These are phyloP conservation scores for Ganoderma sp. DNA, from an alignment of 1,284 basidiomycete genomes.

Conservation along the genomic window DNA sequence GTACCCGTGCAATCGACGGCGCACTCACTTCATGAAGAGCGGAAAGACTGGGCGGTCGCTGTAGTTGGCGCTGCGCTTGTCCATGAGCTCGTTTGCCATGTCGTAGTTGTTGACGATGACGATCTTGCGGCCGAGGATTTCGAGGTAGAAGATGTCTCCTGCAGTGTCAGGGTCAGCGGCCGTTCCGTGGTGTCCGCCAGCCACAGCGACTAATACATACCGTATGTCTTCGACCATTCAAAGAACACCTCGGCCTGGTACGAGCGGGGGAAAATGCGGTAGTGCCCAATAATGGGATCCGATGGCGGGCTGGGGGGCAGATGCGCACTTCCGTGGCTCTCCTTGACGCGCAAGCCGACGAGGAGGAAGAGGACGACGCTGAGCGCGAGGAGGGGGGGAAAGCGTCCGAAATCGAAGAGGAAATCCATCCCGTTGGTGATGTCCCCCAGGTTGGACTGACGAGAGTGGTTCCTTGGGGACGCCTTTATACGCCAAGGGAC, in stretches of 20 bases:
- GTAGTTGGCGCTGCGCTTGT: constrained; percentile 45
- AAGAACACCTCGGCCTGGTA: constrained; percentile 29
- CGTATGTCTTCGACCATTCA: constrained; percentile 31
- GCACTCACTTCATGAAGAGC: constrained; percentile 33
- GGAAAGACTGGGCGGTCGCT: constrained; percentile 43
- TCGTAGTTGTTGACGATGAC: constrained; percentile 44
- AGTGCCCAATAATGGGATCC: constrained; percentile 33
- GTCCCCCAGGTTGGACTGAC: background rate
- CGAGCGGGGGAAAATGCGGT: constrained; percentile 30
- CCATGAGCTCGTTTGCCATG: constrained; percentile 46
- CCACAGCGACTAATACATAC: constrained; percentile 8
- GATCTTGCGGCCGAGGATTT: constrained; percentile 42
- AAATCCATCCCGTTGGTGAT: constrained; percentile 1
- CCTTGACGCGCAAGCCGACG: constrained; percentile 15
- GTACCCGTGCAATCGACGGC: background rate
- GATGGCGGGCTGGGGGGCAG: constrained; percentile 33
- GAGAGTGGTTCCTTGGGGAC: background rate
- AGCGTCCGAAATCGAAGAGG: constrained; percentile 10
- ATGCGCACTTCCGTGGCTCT: constrained; percentile 16
- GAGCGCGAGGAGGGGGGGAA: constrained; percentile 16
- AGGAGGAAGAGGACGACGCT: constrained; percentile 18
- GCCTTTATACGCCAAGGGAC: background rate
- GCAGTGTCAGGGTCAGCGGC: constrained; percentile 1
- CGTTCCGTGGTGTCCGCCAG: background rate
- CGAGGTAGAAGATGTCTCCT: constrained; percentile 44